Conservation (phyloP, 2,329 filamentous ascomycete species). For the Paecilomyces formosus region DNA sequence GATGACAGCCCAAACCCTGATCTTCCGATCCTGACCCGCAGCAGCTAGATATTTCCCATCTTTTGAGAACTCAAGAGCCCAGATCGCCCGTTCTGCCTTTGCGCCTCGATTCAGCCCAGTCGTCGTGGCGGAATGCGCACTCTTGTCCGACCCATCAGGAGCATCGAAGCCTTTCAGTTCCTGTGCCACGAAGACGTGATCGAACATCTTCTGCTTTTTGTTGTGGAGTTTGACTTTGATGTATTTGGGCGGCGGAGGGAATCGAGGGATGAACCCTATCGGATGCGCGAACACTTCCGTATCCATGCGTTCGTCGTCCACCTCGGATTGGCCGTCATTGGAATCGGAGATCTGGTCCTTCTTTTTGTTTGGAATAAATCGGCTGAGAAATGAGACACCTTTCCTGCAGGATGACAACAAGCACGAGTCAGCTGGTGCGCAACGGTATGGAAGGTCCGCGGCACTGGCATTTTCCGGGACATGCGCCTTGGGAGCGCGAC, state of each 20-base stretch:
- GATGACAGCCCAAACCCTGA: conserved; percentile 85
- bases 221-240: conserved; percentile 76
- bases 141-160: conserved; percentile 19
- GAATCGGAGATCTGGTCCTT: conserved; percentile 49
- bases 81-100: conserved; percentile 60
- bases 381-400: conserved; percentile 81
- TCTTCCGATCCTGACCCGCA: conserved; percentile 79
- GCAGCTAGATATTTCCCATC: conserved; percentile 87
- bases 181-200: conserved; percentile 84
- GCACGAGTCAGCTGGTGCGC: not conserved
- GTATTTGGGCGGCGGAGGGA: conserved; percentile 84
- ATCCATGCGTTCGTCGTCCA: conserved; percentile 65
- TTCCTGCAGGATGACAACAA: conserved; percentile 52
- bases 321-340: conserved; percentile 59
- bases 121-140: conserved; percentile 19
- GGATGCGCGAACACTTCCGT: conserved; percentile 74
- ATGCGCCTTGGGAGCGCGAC: not conserved
- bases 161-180: conserved; percentile 63
- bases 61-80: conserved; percentile 87
- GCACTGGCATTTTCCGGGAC: not conserved
- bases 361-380: conserved; percentile 70
- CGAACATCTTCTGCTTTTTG: conserved; percentile 75
- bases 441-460: not conserved
- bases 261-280: conserved; percentile 74
- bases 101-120: conserved; percentile 14